phyloP scores from a whole-genome alignment of 495 filamentous ascomycete species.

The Neurospora cerealis region DNA sequence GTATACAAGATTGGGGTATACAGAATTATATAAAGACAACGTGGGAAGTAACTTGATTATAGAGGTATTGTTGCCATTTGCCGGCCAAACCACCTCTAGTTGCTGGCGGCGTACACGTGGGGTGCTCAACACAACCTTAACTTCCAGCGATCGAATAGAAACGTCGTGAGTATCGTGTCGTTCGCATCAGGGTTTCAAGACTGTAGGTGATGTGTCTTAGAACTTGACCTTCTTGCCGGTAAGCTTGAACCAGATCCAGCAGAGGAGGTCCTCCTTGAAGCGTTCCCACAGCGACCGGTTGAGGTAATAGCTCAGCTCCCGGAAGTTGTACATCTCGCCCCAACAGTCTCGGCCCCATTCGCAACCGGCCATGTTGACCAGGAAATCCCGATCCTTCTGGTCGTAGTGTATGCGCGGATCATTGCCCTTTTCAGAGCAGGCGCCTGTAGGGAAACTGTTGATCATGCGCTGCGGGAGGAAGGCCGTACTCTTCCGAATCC shows the following conservation, averaged over 20 bases:
- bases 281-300: conserved; percentile 75
- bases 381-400: conserved; percentile 74
- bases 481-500: conserved; percentile 79
- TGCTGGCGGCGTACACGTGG: background rate
- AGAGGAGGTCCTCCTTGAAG: conserved; percentile 49
- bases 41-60: background rate
- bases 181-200: background rate
- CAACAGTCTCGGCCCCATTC: conserved; percentile 96
- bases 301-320: conserved; percentile 74
- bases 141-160: background rate
- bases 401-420: conserved; percentile 78
- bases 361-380: conserved; percentile 99
- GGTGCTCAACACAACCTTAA: background rate
- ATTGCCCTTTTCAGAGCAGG: conserved; percentile 64
- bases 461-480: conserved; percentile 88
- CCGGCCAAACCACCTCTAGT: background rate
- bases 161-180: conserved; percentile 9
- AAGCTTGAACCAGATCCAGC: conserved; percentile 42
- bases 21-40: background rate
- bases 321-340: conserved; percentile 92
- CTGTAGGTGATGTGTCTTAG: conserved; percentile 3
- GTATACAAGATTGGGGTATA: background rate
- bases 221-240: conserved; percentile 46
- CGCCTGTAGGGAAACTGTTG: conserved; percentile 87
- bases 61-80: background rate